A percentile compares a stretch with the other conserved stretches of the same genome.
These are phyloP conservation scores for Rhodamnia rubescens DNA, from an alignment of 345 rosid species.

Conservation along the genomic window DNA sequence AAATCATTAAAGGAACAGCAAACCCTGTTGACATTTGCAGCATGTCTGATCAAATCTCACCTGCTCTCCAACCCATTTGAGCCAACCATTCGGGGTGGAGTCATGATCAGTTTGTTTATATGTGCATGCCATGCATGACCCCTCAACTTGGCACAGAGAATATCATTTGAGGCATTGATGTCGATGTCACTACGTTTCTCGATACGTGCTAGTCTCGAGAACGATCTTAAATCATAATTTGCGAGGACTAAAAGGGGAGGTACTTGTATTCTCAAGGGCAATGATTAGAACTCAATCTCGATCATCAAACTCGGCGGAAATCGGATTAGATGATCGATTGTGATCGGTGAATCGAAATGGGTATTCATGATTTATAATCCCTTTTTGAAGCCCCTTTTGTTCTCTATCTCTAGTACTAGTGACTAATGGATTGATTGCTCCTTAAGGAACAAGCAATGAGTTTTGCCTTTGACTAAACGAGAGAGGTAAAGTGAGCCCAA, in stretches of 20 bases:
- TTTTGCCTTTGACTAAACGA: not conserved
- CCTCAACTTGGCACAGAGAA: not conserved
- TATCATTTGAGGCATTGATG: not conserved
- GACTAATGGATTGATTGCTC: not conserved
- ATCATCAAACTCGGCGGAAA: not conserved
- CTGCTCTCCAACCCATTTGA: not conserved
- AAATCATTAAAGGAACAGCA: not conserved
- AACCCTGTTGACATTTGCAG: not conserved
- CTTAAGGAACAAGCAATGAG: not conserved
- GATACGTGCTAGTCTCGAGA: not conserved
- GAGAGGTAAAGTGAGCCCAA: not conserved
- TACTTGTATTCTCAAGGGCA: not conserved
- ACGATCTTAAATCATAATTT: not conserved
- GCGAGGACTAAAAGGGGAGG: not conserved
- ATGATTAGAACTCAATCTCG: not conserved
- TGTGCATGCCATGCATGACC: not conserved
- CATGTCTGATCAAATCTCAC: not conserved
- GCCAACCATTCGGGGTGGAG: not conserved
- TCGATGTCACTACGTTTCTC: not conserved
- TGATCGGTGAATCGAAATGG: not conserved
- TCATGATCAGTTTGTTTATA: not conserved
- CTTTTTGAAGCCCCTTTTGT: not conserved
- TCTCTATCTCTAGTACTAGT: not conserved
- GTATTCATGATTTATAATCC: not conserved
- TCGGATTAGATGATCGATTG: not conserved